Conservation (phyloP, 2,329 filamentous ascomycete genomes). For the Talaromyces piceae region DNA sequence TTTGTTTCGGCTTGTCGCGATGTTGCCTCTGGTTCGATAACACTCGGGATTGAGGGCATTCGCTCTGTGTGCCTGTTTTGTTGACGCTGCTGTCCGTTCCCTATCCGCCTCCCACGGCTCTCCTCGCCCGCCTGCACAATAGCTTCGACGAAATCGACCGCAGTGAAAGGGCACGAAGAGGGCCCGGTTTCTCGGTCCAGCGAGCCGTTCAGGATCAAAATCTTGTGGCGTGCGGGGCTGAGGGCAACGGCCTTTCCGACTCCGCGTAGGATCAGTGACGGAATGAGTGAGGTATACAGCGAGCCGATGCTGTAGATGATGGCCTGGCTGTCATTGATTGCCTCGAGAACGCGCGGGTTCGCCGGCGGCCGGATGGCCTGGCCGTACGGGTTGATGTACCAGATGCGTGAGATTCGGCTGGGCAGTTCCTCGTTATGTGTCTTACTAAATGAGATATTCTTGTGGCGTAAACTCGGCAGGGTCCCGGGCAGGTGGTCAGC, state of each 20-base stretch:
- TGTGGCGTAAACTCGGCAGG: constrained; percentile 68
- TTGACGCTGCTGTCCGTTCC: not conserved
- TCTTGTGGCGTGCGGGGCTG: constrained; percentile 55
- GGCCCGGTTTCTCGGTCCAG: constrained; percentile 84
- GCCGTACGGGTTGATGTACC: constrained; percentile 99
- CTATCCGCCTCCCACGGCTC: constrained; percentile 45
- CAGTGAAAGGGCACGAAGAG: constrained; percentile 55
- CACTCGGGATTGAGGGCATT: not conserved
- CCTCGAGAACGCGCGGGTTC: constrained; percentile 70
- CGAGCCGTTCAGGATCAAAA: constrained; percentile 76
- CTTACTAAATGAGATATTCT: constrained; percentile 79
- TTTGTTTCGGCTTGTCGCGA: constrained; percentile 17
- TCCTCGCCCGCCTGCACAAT: constrained; percentile 68
- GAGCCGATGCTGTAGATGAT: constrained; percentile 92
- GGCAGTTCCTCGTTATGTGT: constrained; percentile 70
- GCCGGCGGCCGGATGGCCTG: constrained; percentile 82
- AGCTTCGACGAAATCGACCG: constrained; percentile 72
- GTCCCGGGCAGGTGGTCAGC: constrained; percentile 52
- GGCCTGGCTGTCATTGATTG: constrained; percentile 56
- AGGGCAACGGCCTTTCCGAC: constrained; percentile 59
- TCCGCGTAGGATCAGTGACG: constrained; percentile 69
- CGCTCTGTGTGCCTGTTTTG: constrained; percentile 3
- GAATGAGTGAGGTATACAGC: constrained; percentile 82
- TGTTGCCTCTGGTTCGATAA: constrained; percentile 11
- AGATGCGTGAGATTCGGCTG: constrained; percentile 70